Conservation (phyloP, 2,329 filamentous ascomycete genomes). For the Knufia fluminis region DNA sequence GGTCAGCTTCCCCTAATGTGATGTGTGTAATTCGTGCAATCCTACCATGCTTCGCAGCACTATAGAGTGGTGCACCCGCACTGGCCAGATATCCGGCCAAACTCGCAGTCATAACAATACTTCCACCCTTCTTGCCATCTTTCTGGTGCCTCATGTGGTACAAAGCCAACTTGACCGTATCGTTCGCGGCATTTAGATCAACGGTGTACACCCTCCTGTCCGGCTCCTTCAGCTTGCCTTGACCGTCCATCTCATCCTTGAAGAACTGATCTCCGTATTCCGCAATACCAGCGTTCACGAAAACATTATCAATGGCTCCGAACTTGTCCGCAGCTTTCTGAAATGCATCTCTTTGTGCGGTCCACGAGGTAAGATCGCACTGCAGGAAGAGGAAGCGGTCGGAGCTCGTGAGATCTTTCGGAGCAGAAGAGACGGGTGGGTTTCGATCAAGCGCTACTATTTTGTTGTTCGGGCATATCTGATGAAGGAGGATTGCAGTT, state of each 20-base stretch:
- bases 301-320: constrained; percentile 38
- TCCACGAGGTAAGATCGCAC: constrained; percentile 40
- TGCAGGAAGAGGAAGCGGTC: constrained; percentile 28
- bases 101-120: constrained; percentile 41
- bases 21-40: neutral
- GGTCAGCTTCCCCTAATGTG: neutral
- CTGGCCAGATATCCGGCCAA: constrained; percentile 42
- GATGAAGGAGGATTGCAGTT: constrained; percentile 32
- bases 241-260: constrained; percentile 33
- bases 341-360: constrained; percentile 37
- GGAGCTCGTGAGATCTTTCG: constrained; percentile 26
- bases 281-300: constrained; percentile 42
- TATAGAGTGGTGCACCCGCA: constrained; percentile 40
- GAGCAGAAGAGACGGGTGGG: constrained; percentile 24
- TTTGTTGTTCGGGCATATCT: constrained; percentile 32
- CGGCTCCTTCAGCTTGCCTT: constrained; percentile 38
- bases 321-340: constrained; percentile 33
- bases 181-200: constrained; percentile 39
- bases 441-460: constrained; percentile 34
- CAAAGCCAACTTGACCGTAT: constrained; percentile 41
- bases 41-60: constrained; percentile 41
- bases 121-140: constrained; percentile 31
- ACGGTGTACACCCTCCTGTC: constrained; percentile 38
- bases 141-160: constrained; percentile 37
- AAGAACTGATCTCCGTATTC: constrained; percentile 44